Percentiles rank a stretch among this genome's conserved stretches.
Conservation (phyloP, 345 rosid species). For the Erysimum cheiranthoides region DNA sequence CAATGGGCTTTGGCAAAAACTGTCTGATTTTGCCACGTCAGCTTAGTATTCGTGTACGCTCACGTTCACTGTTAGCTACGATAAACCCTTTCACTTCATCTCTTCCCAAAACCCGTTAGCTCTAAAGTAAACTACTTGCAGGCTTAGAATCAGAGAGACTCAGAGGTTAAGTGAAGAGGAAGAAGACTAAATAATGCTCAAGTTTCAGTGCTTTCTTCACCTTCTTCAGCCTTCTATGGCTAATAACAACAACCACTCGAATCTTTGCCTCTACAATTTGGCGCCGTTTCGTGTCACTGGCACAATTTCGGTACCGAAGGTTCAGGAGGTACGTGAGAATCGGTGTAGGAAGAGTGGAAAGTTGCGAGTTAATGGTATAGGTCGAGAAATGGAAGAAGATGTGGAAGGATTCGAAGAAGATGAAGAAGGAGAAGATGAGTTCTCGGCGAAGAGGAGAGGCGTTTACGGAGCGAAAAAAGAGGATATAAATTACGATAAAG, state of each 20-base stretch:
- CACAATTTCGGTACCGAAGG: conserved; percentile 23
- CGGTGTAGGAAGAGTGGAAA: conserved; percentile 26
- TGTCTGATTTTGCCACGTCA: conserved; percentile 15
- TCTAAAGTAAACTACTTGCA: neutral
- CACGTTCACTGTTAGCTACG: conserved; percentile 23
- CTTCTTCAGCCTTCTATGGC: conserved; percentile 22
- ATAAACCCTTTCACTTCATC: conserved; percentile 31
- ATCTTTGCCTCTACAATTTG: conserved; percentile 17
- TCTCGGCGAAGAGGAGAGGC: conserved; percentile 35
- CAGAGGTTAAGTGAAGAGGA: neutral
- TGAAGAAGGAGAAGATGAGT: conserved; percentile 42
- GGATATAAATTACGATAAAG: conserved; percentile 68
- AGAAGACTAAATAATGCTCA: conserved; percentile 28
- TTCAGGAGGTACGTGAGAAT: conserved; percentile 17
- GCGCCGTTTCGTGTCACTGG: conserved; percentile 44
- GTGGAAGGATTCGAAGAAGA: conserved; percentile 33
- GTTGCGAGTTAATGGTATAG: conserved; percentile 30
- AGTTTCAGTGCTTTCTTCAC: conserved; percentile 31
- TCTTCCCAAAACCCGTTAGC: conserved; percentile 19
- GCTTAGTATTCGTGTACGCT: neutral
- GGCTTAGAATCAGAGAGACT: neutral
- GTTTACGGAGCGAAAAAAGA: conserved; percentile 55
- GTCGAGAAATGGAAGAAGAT: conserved; percentile 42
- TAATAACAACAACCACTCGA: conserved; percentile 2
- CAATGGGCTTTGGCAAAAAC: conserved; percentile 1